Evolutionary conservation across 2,329 filamentous ascomycete species (phyloP).

Genomic region (Curvularia spicifera): DNA sequence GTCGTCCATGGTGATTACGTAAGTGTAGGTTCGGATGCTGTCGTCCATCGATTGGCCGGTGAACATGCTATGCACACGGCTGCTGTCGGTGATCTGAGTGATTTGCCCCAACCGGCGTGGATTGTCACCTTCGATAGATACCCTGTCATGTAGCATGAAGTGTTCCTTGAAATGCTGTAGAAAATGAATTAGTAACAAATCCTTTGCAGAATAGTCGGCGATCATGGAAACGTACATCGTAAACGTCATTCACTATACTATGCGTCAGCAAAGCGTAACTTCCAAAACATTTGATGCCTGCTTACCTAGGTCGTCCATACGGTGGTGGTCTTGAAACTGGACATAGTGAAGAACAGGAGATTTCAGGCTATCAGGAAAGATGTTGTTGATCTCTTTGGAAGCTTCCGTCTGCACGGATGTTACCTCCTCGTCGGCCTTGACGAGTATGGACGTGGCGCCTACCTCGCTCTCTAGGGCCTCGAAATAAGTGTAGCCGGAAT

Average conservation of each 20-base stretch:
- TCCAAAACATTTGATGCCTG: background rate
- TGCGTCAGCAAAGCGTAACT: slow-evolving; percentile 46
- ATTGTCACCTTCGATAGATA: slow-evolving; percentile 42
- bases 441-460: slow-evolving; percentile 50
- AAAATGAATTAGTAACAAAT: slow-evolving; percentile 12
- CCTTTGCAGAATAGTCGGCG: background rate
- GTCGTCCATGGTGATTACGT: slow-evolving; percentile 43
- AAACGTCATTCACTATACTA: slow-evolving; percentile 14
- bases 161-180: slow-evolving; percentile 47
- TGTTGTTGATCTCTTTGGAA: slow-evolving; percentile 85
- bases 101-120: slow-evolving; percentile 40
- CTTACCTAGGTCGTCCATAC: slow-evolving; percentile 81
- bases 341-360: slow-evolving; percentile 88
- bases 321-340: slow-evolving; percentile 78
- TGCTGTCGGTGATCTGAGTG: slow-evolving; percentile 41
- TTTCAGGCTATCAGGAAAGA: slow-evolving; percentile 89
- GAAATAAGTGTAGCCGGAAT: slow-evolving; percentile 89
- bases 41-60: slow-evolving; percentile 38
- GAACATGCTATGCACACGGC: slow-evolving; percentile 38
- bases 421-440: slow-evolving; percentile 37
- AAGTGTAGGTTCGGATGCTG: slow-evolving; percentile 40
- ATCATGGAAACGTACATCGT: slow-evolving; percentile 10
- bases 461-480: slow-evolving; percentile 92
- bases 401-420: slow-evolving; percentile 60
- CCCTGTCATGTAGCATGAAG: slow-evolving; percentile 42